Base-by-base conservation (phyloP, 805 yeast species). In the Metschnikowia orientalis region DNA sequence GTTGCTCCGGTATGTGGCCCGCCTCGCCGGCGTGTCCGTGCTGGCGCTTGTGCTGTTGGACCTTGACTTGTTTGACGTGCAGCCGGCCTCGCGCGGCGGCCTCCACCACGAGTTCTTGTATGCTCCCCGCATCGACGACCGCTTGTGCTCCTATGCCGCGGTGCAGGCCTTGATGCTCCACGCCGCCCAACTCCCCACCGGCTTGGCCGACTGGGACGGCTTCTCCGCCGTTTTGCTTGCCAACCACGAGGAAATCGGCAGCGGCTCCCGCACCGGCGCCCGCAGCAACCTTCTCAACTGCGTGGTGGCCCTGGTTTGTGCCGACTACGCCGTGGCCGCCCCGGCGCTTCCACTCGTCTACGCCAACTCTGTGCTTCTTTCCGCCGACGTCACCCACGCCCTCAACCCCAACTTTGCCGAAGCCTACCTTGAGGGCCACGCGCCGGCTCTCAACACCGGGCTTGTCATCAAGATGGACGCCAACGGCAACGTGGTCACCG, bases 331-430 rank as follows among this genome's bases (percentile, higher is more conserved):
- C 19, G 6, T 26, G 30, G 25, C 23, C 30, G 10, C 36, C 14
- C 28, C 39, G 23, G 38, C 29, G 4, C 32, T 27, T 11, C 23
- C 28, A 4, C 31, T 45, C 10, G 49, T 47, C 2, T 57, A 39
- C 33, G 59, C 64, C 18, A 62, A 61, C 37, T 54, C 67, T 9
- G 32, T 63, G 4, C 30, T 63, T 11, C 41, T 66, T 13, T 64
- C 71, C 3, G 65, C 69, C 2, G 72, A 66, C 41, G 70, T 65
- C 6, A 66, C 71, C 4, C 72, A 65, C 40, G 59, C 61, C 5
- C 38, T 66, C 26, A 66, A 66, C 41, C 71, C 71, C 8, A 65
- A 65, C 43, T 66, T 64, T 41, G 37, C 44, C 13, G 39, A 45
- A 11, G 57, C 44, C 0, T 62, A 64, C 38, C 45, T 65, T 27